Conservation (phyloP, 2,329 filamentous ascomycete genomes). For the Fusarium sulawesiense region DNA sequence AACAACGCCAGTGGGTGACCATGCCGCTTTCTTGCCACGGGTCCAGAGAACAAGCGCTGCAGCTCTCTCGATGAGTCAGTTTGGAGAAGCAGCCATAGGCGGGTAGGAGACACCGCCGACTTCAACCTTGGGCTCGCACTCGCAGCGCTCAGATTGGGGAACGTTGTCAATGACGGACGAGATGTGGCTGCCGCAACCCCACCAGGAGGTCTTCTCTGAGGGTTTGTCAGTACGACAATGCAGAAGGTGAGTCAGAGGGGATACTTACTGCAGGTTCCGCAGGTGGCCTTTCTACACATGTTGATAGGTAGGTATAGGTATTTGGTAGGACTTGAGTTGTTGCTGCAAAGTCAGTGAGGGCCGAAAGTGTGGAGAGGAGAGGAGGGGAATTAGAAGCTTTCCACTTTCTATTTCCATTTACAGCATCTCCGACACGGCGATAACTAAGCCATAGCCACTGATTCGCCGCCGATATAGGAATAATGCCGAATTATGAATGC, state of each 20-base stretch:
- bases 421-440: conserved; percentile 25
- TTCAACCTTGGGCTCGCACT: conserved; percentile 72
- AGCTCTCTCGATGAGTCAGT: conserved; percentile 52
- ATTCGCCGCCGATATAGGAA: conserved; percentile 19
- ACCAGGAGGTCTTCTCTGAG: conserved; percentile 61
- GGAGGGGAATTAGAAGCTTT: conserved; percentile 2
- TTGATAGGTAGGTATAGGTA: conserved; percentile 1
- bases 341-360: neutral
- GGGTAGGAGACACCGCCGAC: conserved; percentile 72
- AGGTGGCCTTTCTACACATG: conserved; percentile 75
- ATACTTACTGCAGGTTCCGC: conserved; percentile 70
- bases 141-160: conserved; percentile 70
- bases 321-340: neutral
- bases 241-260: too few species aligned
- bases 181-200: conserved; percentile 73
- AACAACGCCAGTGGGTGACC: conserved; percentile 48
- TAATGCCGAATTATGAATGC: neutral
- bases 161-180: conserved; percentile 70
- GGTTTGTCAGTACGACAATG: neutral
- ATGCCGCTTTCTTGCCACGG: conserved; percentile 46
- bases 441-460: conserved; percentile 22
- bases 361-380: conserved; percentile 13
- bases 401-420: conserved; percentile 10
- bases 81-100: conserved; percentile 65
- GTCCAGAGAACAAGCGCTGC: conserved; percentile 47